Base-by-base conservation (phyloP, 495 filamentous ascomycete species). In the Penicillium cosmopolitanum region DNA sequence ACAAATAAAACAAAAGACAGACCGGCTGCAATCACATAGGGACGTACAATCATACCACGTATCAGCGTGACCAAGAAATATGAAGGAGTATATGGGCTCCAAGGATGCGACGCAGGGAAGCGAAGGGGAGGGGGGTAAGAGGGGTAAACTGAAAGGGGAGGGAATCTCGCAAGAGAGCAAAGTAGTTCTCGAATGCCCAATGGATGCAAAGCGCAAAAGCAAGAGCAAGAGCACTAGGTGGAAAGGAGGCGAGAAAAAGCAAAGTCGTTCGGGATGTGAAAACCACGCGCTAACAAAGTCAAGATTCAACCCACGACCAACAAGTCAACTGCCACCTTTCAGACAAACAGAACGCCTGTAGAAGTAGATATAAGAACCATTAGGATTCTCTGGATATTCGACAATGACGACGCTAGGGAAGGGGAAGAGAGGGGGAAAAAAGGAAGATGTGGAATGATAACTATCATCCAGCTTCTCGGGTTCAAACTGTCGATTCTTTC, bases 1-100 rank as follows among this genome's bases (percentile, higher is more conserved):
- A n/a, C 12, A 43, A 43, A 16, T 34, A 51, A 51, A 35, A 18
- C 13, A 16, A 25, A 51, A 55, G 50, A 64, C 53, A 61, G 55
- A 65, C 62, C 58, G 51, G 62, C 62, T 65, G 57, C 52, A 60
- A 64, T 54, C 21, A 56, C 56, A 62, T 28, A 59, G 53, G 65
- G 33, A 63, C 60, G 51, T 67, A 65, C 60, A 63, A 56, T 65
- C 67, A 58, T 66, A 64, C 55, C 66, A 66, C 65, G 61, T 67
- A 60, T 55, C 62, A 67, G 63, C 65, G 55, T 58, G 47, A 65
- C 47, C 57, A 50, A 52, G 23, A 40, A 34, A 50, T 38, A 12
- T 18, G n/a, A 28, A 44, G 38, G 43, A 13, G 28, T n/a, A 52
- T 46, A 50, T 16, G 50, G 28, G 40, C 12, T 13, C n/a, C 18